Evolutionary conservation across 2,329 filamentous ascomycete species (phyloP).

Genomic region (Diaporthe sp.): DNA sequence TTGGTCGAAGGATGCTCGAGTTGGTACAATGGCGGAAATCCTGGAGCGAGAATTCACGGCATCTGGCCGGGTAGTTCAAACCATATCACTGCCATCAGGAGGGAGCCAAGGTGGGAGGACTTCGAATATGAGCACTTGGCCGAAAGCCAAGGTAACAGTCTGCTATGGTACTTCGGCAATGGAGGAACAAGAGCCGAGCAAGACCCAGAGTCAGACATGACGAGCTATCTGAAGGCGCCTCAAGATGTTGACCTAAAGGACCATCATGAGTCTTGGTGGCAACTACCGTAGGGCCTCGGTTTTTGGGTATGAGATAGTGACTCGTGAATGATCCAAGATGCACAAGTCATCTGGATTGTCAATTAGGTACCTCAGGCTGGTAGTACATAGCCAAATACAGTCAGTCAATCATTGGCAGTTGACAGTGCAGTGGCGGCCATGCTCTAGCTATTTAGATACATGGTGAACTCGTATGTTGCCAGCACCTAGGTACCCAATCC

Average conservation of each 20-base stretch:
- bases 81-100: slow-evolving; percentile 70
- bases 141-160: slow-evolving; percentile 60
- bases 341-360: no score
- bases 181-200: slow-evolving; percentile 74
- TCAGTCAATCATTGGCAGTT: background rate
- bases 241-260: slow-evolving; percentile 71
- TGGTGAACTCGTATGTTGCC: background rate
- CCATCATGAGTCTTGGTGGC: slow-evolving; percentile 79
- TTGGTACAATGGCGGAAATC: slow-evolving; percentile 78
- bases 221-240: slow-evolving; percentile 71
- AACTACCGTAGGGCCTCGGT: slow-evolving; percentile 49
- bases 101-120: slow-evolving; percentile 69
- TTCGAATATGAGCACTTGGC: slow-evolving; percentile 64
- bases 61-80: slow-evolving; percentile 78
- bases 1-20: slow-evolving; percentile 72
- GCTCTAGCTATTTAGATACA: background rate
- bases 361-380: background rate
- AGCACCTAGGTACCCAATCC: background rate
- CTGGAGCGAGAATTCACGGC: slow-evolving; percentile 75
- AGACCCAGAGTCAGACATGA: slow-evolving; percentile 70
- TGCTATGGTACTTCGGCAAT: slow-evolving; percentile 76
- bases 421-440: no score
- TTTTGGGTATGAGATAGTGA: background rate
- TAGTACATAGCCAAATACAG: background rate
- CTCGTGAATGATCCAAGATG: background rate